Evolutionary conservation across 768 basidiomycete species (phyloP), one percentile per base, ranked within the genome.

Genomic region (Xerocomellus chrysenteron): DNA sequence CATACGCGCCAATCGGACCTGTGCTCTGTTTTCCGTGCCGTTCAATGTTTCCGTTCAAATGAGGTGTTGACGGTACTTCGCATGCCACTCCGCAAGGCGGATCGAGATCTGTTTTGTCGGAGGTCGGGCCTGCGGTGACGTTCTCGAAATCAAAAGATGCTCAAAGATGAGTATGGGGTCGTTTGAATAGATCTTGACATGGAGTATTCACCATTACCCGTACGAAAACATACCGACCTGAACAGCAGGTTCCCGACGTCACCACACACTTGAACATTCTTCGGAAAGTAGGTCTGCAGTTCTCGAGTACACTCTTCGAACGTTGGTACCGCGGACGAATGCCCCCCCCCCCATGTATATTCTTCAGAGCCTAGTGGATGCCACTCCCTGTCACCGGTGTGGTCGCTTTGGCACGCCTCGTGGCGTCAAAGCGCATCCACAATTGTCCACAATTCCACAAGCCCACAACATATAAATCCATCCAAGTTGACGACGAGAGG

Each of bases 401-500:
- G 52, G 41, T 46, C 46, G 52, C 54, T 57, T 65, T 65, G 61
- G 30, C 39, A 54, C 17, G 63, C 63, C 69, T 71, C 69, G 67
- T 69, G 69, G 49, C 35, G 46, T 50, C 66, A 64, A 59, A 66
- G 70, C 66, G 40, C 51, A 14, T 60, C 61, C 52, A 57, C 59
- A 57, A 61, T 59, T 55, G 69, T 65, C 67, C 70, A 71, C 68
- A 61, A 26, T 44, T 54, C 60, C 55, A 53, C 53, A 55, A 30
- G 6, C n/a, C 54, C 53, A 35, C 47, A 45, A 17, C 36, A 32
- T 59, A 64, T 71, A 73, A 63, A 60, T 44, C 21, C 52, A 44
- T 13, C 40, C 56, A 32, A 36, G 50, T 33, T 28, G 54, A 47
- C 43, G 5, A 46, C 19, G 17, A 44, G 37, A 43, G 13, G 4